Base-by-base conservation (phyloP, 225 moss, liverwort and hornwort species). In the Climacium dendroides region DNA sequence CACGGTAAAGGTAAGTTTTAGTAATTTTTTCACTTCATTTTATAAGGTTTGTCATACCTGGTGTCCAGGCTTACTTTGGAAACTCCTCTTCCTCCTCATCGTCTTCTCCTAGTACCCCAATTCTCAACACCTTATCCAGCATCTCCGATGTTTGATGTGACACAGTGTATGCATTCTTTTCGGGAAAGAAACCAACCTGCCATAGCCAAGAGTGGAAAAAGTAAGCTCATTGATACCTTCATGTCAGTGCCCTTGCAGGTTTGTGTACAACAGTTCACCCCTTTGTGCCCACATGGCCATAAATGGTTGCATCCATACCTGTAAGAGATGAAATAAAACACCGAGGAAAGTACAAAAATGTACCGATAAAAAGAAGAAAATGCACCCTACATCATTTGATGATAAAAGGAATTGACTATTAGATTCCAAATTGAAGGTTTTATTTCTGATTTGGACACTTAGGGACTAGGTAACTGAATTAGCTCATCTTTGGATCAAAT, bases 101-200 rank as follows among this genome's bases (percentile, higher is more conserved):
- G 91, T 97, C 98, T 93, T 98, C 97, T 82, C 98, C 98, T 48
- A 98, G 93, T 59, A 98, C 98, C 63, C 98, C 98, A 69, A 91
- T 94, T 89, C 98, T 94, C 90, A 98, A 90, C 53, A 98, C 95
- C 87, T 95, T 94, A 85, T 94, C 95, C 87, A 98, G 87, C 92
- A 97, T 94, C 85, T 97, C 95, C 86, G 97, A 95, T 69, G 98
- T 98, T 91, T 98, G 98, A 92, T 98, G 98, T 75, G 96, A 97
- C 55, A 96, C 63, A 65, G 94, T 89, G 82, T 94, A 98, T 29
- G 98, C 97, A 62, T 88, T 95, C 52, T 93, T 92, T 39, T 87
- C 93, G 30, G 97, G 97, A 84, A 97, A 97, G 64, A 95, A 96
- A 53, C 94, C 95, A 87, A 95, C 92, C 98, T 98, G 94, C 91